Percentiles rank a stretch among this genome's conserved stretches.
These are phyloP conservation scores for Limnanthes douglasii DNA, from an alignment of 345 rosid species.

Conservation along the genomic window DNA sequence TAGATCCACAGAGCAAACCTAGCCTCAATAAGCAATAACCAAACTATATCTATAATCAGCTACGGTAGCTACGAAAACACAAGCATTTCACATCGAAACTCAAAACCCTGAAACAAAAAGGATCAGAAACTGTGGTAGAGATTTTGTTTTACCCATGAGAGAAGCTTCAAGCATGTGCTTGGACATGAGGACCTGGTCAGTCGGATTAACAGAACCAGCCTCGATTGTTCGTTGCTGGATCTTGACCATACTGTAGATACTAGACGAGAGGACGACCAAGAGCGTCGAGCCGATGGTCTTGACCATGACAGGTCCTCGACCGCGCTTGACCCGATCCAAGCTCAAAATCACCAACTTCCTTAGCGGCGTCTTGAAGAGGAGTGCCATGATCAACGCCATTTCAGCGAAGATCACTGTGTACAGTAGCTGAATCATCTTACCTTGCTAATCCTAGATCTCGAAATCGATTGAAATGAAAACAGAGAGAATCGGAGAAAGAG, in stretches of 20 bases:
- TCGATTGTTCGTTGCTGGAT: conserved; percentile 45
- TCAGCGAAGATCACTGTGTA: conserved; percentile 44
- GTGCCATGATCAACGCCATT: conserved; percentile 44
- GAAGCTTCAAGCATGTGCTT: conserved; percentile 70
- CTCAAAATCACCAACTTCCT: conserved; percentile 50
- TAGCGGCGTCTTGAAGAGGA: conserved; percentile 68
- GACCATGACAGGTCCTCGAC: conserved; percentile 62
- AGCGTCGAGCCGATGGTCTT: conserved; percentile 53
- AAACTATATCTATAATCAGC: neutral
- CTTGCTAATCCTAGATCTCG: conserved; percentile 13
- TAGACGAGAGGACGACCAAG: conserved; percentile 39
- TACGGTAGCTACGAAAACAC: neutral
- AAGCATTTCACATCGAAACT: neutral
- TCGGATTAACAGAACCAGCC: conserved; percentile 45
- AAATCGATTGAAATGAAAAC: neutral
- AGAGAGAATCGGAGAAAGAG: neutral
- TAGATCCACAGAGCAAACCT: neutral
- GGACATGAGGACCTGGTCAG: conserved; percentile 71
- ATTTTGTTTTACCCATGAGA: conserved; percentile 46
- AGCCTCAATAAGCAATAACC: too few species aligned
- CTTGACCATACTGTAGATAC: conserved; percentile 34
- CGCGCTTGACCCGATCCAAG: conserved; percentile 69
- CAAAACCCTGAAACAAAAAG: neutral
- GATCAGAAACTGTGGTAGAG: neutral
- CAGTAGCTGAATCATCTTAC: conserved; percentile 53